Evolutionary conservation across 805 yeast species (phyloP), one percentile per base, ranked within the genome.

Genomic region (Schwanniomyces occidentalis): DNA sequence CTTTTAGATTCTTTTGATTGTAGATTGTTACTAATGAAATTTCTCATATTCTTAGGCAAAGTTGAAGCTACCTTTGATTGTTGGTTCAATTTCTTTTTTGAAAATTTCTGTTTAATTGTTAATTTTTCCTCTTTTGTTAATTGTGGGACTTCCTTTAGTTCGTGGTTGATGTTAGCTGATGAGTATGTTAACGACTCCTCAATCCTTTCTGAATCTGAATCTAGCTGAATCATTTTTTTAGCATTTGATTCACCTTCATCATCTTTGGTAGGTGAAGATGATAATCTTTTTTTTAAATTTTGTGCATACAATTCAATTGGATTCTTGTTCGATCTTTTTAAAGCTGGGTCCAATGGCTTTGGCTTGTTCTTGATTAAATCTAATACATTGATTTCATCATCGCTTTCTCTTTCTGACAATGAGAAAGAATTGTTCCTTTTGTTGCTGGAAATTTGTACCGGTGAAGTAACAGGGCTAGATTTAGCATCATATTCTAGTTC

Each of bases 241-340:
- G n/a, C 34, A 12, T 16, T 8, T 8, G 29, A 19, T 8, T 38
- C 35, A 3, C 37, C 42, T n/a, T 38, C 30, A 7, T 36, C 24
- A 2, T 38, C 25, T 15, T 37, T 40, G 9, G 56, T 48, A 1
- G 67, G 65, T 3, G 61, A 54, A 2, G 59, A 53, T 4, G 41
- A 25, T 24, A 62, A 41, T 32, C 50, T 47, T 17, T 49, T 42
- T 27, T 56, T 61, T 24, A 68, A 45, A 14, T 42, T 55, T 27
- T 54, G 54, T 15, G 69, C 69, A 41, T 68, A 68, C 12, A 45
- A 35, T 24, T 63, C 65, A 19, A 67, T 54, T 3, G 71, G 71
- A 31, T 54, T 51, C 22, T 49, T 54, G 16, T 12, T 10, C 5
- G 30, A 27, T 8, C 8, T 18, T 15, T 19, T 26, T 5, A 18